A percentile compares a stretch with the other conserved stretches of the same genome.
Evolutionary conservation across 305 asterid genomes (phyloP).

Genomic region (Plantago lanceolata): DNA sequence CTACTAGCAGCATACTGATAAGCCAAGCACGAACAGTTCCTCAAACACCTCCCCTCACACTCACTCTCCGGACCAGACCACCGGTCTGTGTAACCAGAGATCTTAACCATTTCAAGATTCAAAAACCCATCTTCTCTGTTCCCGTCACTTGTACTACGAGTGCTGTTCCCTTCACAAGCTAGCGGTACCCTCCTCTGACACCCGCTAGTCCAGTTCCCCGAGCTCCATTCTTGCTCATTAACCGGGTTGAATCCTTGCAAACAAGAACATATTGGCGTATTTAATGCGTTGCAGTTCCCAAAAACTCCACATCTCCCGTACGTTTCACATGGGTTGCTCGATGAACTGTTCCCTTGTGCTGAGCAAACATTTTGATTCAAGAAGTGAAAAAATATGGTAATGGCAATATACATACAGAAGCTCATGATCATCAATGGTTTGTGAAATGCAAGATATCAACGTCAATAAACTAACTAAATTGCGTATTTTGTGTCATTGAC

Average conservation of each 20-base stretch:
- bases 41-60: constrained; percentile 36
- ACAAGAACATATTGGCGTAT: constrained; percentile 6
- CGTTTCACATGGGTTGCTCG: constrained; percentile 28
- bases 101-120: constrained; percentile 31
- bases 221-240: constrained; percentile 33
- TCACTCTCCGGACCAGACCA: constrained; percentile 26
- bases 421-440: background rate
- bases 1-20: constrained; percentile 37
- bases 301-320: constrained; percentile 49
- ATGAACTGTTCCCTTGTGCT: background rate
- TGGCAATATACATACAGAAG: background rate
- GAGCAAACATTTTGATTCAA: background rate
- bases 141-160: constrained; percentile 20
- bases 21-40: constrained; percentile 46
- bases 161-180: constrained; percentile 32
- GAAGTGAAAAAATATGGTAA: background rate
- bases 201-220: constrained; percentile 47
- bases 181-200: constrained; percentile 34
- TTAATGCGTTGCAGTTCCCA: constrained; percentile 30
- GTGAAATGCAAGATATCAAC: background rate
- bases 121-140: constrained; percentile 38
- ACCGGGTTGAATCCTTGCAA: constrained; percentile 23
- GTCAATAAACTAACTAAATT: background rate
- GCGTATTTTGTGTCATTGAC: background rate
- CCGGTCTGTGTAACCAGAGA: constrained; percentile 39